Percentiles rank a stretch among this genome's conserved stretches.
Conservation (phyloP, 2,329 filamentous ascomycete species). For the Orbilia quercus region DNA sequence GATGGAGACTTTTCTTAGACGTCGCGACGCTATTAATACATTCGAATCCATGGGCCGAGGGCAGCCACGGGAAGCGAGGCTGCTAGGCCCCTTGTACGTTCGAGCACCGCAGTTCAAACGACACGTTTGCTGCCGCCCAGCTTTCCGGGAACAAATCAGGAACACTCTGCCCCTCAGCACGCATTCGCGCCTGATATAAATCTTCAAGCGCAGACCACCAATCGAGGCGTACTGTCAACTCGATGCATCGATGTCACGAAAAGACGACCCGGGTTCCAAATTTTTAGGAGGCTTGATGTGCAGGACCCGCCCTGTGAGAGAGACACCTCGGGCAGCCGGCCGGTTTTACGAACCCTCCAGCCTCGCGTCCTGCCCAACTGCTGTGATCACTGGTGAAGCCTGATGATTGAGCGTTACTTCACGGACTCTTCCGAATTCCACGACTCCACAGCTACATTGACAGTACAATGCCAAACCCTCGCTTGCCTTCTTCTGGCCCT, state of each 20-base stretch:
- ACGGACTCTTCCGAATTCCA: conserved; percentile 38
- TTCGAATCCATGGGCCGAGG: too few species aligned
- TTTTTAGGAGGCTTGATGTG: too few species aligned
- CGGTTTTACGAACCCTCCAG: neutral
- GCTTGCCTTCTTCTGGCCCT: conserved; percentile 34
- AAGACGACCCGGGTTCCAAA: too few species aligned
- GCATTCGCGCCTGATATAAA: conserved; percentile 13
- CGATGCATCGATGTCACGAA: too few species aligned
- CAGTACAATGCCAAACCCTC: neutral
- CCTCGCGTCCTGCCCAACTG: neutral
- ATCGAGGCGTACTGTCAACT: too few species aligned
- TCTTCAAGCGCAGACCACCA: too few species aligned
- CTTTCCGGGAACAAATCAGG: conserved; percentile 12
- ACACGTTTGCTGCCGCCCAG: conserved; percentile 9
- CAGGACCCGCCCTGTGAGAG: too few species aligned
- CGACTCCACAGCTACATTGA: neutral
- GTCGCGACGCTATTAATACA: too few species aligned
- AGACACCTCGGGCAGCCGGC: neutral
- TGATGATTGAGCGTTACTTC: conserved; percentile 20
- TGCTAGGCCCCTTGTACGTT: conserved; percentile 1
- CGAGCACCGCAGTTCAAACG: conserved; percentile 16
- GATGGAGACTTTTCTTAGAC: conserved; percentile 51
- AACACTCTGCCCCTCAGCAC: conserved; percentile 3
- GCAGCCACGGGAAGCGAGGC: conserved; percentile 12
- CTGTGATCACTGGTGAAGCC: neutral